phyloP scores from a whole-genome alignment of 1,139 yeast species.

The Hyphopichia wangnamkhiaoensis region DNA sequence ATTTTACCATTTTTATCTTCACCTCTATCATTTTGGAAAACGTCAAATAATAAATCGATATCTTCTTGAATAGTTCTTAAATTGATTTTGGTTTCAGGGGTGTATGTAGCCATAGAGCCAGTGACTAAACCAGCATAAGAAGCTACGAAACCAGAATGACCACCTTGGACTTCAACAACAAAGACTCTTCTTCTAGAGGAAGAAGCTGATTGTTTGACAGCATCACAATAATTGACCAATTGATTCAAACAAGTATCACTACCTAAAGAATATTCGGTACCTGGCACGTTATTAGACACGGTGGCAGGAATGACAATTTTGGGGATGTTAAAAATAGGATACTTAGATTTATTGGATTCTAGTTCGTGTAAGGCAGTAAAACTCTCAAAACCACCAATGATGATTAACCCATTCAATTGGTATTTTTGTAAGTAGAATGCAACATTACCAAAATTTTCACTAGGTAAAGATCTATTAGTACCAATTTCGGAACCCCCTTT shows the following conservation, averaged over 20 bases:
- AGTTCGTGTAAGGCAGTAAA: slow-evolving; percentile 81
- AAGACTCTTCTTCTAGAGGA: slow-evolving; percentile 93
- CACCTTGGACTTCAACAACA: slow-evolving; percentile 97
- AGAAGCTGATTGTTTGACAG: slow-evolving; percentile 91
- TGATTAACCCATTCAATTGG: slow-evolving; percentile 78
- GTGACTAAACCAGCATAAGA: slow-evolving; percentile 85
- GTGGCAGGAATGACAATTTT: slow-evolving; percentile 94
- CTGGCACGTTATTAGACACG: slow-evolving; percentile 96
- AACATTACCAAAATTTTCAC: slow-evolving; percentile 80
- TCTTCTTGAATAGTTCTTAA: slow-evolving; percentile 76
- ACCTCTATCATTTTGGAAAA: slow-evolving; percentile 76
- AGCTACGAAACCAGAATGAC: slow-evolving; percentile 92
- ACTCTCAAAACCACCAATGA: slow-evolving; percentile 96
- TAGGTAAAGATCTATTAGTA: slow-evolving; percentile 86
- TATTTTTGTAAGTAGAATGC: slow-evolving; percentile 89
- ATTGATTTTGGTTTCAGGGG: slow-evolving; percentile 84
- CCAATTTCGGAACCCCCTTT: slow-evolving; percentile 96
- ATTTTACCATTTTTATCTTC: slow-evolving; percentile 77
- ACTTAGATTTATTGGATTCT: slow-evolving; percentile 66
- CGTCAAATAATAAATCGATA: slow-evolving; percentile 65
- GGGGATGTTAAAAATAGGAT: slow-evolving; percentile 92
- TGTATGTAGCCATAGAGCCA: slow-evolving; percentile 91
- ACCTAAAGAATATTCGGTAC: slow-evolving; percentile 92
- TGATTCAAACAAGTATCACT: slow-evolving; percentile 92
- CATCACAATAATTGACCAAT: slow-evolving; percentile 89